Evolutionary conservation across 2,329 filamentous ascomycete species (phyloP), one percentile per base, ranked within the genome.

Genomic region (Phoma sp.): DNA sequence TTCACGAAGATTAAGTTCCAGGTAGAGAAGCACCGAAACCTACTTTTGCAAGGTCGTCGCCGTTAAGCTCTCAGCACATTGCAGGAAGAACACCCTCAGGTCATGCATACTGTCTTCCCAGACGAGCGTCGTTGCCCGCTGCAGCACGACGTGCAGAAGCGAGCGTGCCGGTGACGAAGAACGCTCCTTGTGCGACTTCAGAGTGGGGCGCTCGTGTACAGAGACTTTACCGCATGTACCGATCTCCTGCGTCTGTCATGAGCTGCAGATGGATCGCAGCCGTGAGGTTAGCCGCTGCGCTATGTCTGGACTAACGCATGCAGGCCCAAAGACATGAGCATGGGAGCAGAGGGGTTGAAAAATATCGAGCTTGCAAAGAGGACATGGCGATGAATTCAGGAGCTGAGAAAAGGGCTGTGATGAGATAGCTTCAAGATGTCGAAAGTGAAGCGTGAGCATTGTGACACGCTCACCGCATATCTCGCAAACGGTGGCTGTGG

Each of bases 391-490:
- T 33, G 36, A 46, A 21, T 37, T 32, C 22, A 36, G 24, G 49
- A 31, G 32, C 24, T 46, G 43, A 22, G n/a, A 40, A 29, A 45
- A n/a, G 36, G 40, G 41, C 41, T 29, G 21, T 41, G 37, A 50
- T 37, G 52, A 49, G 35, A 47, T 33, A 41, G 24, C 31, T 37
- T 24, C 36, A 33, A 40, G 39, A 24, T 51, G 50, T 43, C 60
- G 61, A 62, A 54, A 24, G 44, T 60, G 61, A 62, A 56, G 58
- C 50, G 54, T 55, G 55, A 53, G 48, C 37, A 48, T 43, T 55
- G 58, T 64, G 60, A 53, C 38, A 59, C 60, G 44, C 63, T 67
- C 67, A 69, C 67, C 65, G 67, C 64, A 67, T 61, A 65, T 61
- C 46, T 64, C 65, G 55, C 43, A 43, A 47, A 39, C 59, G 58